Evolutionary conservation across 257 asterid genomes (phyloP).

Genomic region (Cinchona pubescens): DNA sequence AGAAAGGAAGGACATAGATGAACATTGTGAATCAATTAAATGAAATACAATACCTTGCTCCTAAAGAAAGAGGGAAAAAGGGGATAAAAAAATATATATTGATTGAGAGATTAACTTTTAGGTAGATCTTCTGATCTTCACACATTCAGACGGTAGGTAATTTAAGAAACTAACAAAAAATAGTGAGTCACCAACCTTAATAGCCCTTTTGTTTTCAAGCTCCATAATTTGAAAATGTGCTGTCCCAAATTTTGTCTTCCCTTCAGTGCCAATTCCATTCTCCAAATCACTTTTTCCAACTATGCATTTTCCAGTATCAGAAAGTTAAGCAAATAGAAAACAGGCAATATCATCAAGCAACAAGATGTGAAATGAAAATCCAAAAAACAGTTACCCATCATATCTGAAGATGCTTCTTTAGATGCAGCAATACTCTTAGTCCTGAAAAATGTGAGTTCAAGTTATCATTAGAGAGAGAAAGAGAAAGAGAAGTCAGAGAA

Average conservation of each 20-base stretch:
- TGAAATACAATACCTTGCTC: not conserved
- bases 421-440: constrained; percentile 12
- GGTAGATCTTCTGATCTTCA: no score
- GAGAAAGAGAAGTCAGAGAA: not conserved
- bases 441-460: constrained; percentile 21
- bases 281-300: constrained; percentile 34
- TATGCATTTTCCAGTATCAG: not conserved
- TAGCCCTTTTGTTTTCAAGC: constrained; percentile 73
- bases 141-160: not conserved
- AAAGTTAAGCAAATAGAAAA: constrained; percentile 7
- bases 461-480: not conserved
- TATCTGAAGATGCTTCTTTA: constrained; percentile 4
- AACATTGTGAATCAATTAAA: not conserved
- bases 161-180: not conserved
- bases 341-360: not conserved
- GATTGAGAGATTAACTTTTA: not conserved
- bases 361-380: not conserved
- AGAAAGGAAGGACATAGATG: not conserved
- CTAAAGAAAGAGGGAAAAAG: not conserved
- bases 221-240: constrained; percentile 74
- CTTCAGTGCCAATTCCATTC: constrained; percentile 39
- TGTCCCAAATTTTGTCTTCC: constrained; percentile 73
- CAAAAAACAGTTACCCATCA: not conserved
- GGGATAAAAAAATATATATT: no score
- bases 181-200: constrained; percentile 54